Evolutionary conservation across 768 basidiomycete species (phyloP).

Genomic region (Chalciporus piperatus): DNA sequence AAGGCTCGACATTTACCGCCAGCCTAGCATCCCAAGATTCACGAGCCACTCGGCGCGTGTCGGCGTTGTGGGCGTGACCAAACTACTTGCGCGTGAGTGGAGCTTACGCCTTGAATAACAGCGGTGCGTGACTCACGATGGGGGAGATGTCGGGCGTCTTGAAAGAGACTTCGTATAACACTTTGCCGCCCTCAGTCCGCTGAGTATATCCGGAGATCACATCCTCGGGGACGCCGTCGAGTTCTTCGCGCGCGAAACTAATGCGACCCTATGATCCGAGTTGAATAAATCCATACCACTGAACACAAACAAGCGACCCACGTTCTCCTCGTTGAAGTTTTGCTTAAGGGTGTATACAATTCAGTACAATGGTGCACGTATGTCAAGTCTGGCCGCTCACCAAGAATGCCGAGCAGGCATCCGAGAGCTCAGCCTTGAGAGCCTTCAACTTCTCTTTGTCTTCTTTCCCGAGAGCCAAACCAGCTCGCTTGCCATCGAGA

Average conservation of each 20-base stretch:
- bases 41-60: conserved; percentile 62
- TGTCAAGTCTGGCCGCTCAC: conserved; percentile 39
- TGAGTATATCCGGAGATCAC: conserved; percentile 74
- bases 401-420: conserved; percentile 69
- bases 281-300: background rate
- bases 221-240: conserved; percentile 77
- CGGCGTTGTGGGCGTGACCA: conserved; percentile 68
- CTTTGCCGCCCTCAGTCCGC: conserved; percentile 52
- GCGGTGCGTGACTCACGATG: conserved; percentile 43
- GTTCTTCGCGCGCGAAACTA: conserved; percentile 65
- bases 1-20: conserved; percentile 63
- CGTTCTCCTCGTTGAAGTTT: conserved; percentile 88
- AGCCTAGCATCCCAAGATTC: conserved; percentile 67
- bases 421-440: conserved; percentile 74
- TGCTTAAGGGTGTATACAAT: conserved; percentile 42
- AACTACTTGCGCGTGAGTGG: conserved; percentile 42
- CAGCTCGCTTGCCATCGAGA: conserved; percentile 73
- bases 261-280: conserved; percentile 47
- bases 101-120: background rate
- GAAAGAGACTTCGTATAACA: conserved; percentile 69
- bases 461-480: conserved; percentile 69
- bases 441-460: conserved; percentile 48
- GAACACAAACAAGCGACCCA: conserved; percentile 25
- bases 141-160: conserved; percentile 83
- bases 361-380: background rate